Evolutionary conservation across 1,284 basidiomycete genomes (phyloP).

Genomic region (Trichosporon sp.): DNA sequence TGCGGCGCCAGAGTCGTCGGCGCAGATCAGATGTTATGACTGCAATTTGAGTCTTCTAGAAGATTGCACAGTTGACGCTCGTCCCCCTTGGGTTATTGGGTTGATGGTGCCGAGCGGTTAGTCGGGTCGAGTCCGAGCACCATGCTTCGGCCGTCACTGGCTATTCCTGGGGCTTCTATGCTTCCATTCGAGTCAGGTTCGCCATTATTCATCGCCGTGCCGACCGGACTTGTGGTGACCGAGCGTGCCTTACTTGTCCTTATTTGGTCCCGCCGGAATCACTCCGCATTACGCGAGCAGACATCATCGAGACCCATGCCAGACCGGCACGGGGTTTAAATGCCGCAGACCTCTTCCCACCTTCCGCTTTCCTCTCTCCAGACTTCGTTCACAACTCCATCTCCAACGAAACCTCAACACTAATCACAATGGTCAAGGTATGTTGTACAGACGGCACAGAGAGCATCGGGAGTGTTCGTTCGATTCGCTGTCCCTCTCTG

Average conservation of each 20-base stretch:
- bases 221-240: background rate
- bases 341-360: constrained; percentile 4
- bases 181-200: background rate
- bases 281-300: background rate
- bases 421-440: constrained; percentile 40
- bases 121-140: too few relatives aligned
- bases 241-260: background rate
- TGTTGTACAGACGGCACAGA: constrained; percentile 3
- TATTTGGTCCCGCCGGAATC: background rate
- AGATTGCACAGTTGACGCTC: too few relatives aligned
- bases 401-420: background rate
- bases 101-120: too few relatives aligned
- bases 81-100: too few relatives aligned
- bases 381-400: background rate
- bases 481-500: background rate
- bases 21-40: too few relatives aligned
- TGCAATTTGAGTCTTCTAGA: too few relatives aligned
- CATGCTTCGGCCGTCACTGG: background rate
- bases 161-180: background rate
- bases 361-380: background rate
- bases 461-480: background rate
- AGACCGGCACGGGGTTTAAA: background rate
- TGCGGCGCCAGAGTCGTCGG: too few relatives aligned
- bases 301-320: background rate
- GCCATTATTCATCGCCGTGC: background rate